Conservation (phyloP, 495 filamentous ascomycete genomes). For the Penicillium turbatum region DNA sequence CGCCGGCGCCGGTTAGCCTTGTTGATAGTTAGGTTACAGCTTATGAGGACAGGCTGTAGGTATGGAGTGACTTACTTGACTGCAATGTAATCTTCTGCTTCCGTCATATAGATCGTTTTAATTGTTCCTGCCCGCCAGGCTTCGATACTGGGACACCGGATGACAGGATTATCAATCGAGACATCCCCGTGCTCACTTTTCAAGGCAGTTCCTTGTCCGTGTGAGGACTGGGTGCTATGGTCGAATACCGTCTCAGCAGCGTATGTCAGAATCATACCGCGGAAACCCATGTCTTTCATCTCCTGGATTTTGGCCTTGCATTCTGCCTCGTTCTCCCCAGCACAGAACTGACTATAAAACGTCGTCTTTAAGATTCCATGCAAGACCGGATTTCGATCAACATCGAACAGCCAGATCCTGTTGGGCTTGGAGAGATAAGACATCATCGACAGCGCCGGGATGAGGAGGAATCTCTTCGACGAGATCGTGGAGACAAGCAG, state of each 20-base stretch:
- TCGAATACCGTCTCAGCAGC: slow-evolving; percentile 45
- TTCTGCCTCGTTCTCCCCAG: slow-evolving; percentile 38
- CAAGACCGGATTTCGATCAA: slow-evolving; percentile 41
- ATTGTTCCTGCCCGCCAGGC: slow-evolving; percentile 67
- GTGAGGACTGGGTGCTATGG: slow-evolving; percentile 26
- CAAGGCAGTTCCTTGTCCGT: slow-evolving; percentile 22
- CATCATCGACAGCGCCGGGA: slow-evolving; percentile 59
- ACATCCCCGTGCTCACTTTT: slow-evolving; percentile 15
- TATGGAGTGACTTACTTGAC: slow-evolving; percentile 54
- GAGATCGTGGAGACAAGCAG: slow-evolving; percentile 71
- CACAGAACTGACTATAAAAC: slow-evolving; percentile 47
- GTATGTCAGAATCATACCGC: slow-evolving; percentile 46
- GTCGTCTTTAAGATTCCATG: slow-evolving; percentile 40
- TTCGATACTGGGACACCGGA: slow-evolving; percentile 51
- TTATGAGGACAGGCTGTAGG: background rate
- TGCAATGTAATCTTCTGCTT: slow-evolving; percentile 71
- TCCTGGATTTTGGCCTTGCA: slow-evolving; percentile 29
- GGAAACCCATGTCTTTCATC: slow-evolving; percentile 40
- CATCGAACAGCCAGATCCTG: slow-evolving; percentile 29
- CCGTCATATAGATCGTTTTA: slow-evolving; percentile 63
- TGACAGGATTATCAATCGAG: background rate
- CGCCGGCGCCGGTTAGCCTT: slow-evolving; percentile 33
- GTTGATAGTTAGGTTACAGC: slow-evolving; percentile 2
- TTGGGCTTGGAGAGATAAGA: slow-evolving; percentile 46
- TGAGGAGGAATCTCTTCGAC: slow-evolving; percentile 63